Base-by-base conservation (phyloP, 352 stramenopile species). In the Pythium brachiatum region DNA sequence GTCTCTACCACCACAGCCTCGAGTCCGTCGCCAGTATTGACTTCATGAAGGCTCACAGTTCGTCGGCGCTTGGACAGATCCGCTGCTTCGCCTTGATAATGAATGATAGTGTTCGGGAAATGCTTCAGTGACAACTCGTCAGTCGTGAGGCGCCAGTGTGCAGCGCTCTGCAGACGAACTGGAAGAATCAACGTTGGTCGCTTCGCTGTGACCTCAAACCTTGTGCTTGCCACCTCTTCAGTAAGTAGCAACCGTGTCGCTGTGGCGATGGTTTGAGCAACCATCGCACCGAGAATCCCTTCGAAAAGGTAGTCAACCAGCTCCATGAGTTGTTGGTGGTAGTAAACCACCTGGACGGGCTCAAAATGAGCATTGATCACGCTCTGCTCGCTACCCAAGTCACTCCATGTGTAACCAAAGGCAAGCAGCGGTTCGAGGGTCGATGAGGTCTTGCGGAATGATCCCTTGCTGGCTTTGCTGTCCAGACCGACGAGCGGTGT, bases 251-350 rank as follows among this genome's bases (percentile, higher is more conserved):
- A 29, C 53, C 91, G 86, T 18, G 86, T 93, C 11, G 86, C 86
- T 26, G 68, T 89, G 21, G 81, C 70, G 20, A 92, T 53, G 8
- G 83, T 93, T 29, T 91, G 73, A 26, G 70, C 87, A 41, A 93
- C 72, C 60, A 92, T 83, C 2, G 81, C 65, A 25, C 86, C 86
- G 34, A 93, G 64, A 32, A 95, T 79, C 12, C 86, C 86, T 72
- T 95, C 83, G 56, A 93, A 83, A 9, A 95, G 57, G 47, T 92
- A 95, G 56, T 95, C 86, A 11, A 82, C 76, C 11, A 95, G 61
- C 58, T 95, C 86, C 38, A 95, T 62, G 6, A 95, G 65, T 52
- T 95, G 86, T n/a, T 95, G 86, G 32, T 95, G 86, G 47, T 89
- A 91, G 56, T 95, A 95, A 16, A 95, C 84, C 43, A 90, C 73